A percentile compares a stretch with the other conserved stretches of the same genome.
Conservation (phyloP, 768 basidiomycete genomes). For the Piloderma croceum region DNA sequence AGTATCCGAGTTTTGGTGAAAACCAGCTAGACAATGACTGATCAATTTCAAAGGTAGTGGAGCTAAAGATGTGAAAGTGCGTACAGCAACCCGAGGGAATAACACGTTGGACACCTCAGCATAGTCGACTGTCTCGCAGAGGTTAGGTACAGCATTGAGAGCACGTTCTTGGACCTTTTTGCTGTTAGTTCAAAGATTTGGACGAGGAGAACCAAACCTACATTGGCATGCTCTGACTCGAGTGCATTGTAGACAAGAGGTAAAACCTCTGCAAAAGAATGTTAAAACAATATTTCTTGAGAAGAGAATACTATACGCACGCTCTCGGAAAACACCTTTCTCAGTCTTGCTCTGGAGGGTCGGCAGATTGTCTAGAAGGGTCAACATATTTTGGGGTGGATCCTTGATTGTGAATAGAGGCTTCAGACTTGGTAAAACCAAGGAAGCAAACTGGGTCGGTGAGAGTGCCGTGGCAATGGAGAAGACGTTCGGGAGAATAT, state of each 20-base stretch:
- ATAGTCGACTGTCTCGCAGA: conserved; percentile 94
- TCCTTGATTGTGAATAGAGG: conserved; percentile 89
- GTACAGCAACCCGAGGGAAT: conserved; percentile 89
- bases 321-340: conserved; percentile 80
- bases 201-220: conserved; percentile 26
- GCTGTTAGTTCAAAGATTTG: conserved; percentile 9
- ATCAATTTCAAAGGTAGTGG: conserved; percentile 3
- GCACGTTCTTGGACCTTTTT: conserved; percentile 89
- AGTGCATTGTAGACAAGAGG: conserved; percentile 93
- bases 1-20: conserved; percentile 90
- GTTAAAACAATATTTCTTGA: not conserved
- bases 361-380: conserved; percentile 81
- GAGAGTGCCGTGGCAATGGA: conserved; percentile 75
- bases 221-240: conserved; percentile 88
- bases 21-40: conserved; percentile 61
- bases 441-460: conserved; percentile 70
- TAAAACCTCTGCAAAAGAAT: conserved; percentile 69
- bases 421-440: conserved; percentile 82
- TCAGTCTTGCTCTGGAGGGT: conserved; percentile 88
- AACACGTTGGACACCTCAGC: conserved; percentile 87
- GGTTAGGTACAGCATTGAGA: conserved; percentile 71
- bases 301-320: conserved; percentile 40
- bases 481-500: conserved; percentile 94
- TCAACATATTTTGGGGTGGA: conserved; percentile 96
- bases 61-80: conserved; percentile 21